Conservation (phyloP, 352 stramenopile species). For the Phytophthora pisi region DNA sequence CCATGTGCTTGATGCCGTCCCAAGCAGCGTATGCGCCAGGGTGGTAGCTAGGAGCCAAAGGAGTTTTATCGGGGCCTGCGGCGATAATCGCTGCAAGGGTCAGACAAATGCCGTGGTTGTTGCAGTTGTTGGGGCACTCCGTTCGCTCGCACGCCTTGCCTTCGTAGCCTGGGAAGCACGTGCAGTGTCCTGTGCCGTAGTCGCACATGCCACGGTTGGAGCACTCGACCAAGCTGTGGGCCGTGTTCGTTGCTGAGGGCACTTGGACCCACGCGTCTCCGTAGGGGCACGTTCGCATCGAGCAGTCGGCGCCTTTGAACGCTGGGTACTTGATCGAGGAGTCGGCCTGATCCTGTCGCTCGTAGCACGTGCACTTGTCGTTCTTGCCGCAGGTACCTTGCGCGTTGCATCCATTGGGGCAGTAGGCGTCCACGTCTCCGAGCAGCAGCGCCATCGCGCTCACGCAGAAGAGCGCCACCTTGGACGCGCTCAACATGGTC, state of each 20-base stretch:
- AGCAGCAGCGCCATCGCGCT: constrained; percentile 39
- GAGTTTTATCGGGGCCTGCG: constrained; percentile 10
- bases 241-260: constrained; percentile 67
- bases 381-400: constrained; percentile 88
- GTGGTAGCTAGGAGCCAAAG: no score
- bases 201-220: constrained; percentile 95
- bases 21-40: constrained; percentile 69
- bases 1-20: constrained; percentile 94
- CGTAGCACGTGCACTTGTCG: constrained; percentile 94
- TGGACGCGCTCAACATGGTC: constrained; percentile 51
- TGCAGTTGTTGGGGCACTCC: constrained; percentile 96
- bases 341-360: constrained; percentile 60
- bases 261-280: constrained; percentile 70
- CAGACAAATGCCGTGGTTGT: constrained; percentile 92
- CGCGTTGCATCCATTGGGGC: constrained; percentile 85
- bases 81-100: constrained; percentile 88
- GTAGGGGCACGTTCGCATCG: constrained; percentile 75
- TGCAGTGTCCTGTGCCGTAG: constrained; percentile 88
- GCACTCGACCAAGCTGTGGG: constrained; percentile 90
- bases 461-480: constrained; percentile 47
- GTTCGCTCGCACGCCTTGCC: constrained; percentile 92
- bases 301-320: constrained; percentile 81
- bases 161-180: constrained; percentile 90
- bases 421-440: constrained; percentile 57
- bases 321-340: constrained; percentile 54